Evolutionary conservation across 108 stramenopile genomes (phyloP).

Genomic region (Fragilaria crotonensis): DNA sequence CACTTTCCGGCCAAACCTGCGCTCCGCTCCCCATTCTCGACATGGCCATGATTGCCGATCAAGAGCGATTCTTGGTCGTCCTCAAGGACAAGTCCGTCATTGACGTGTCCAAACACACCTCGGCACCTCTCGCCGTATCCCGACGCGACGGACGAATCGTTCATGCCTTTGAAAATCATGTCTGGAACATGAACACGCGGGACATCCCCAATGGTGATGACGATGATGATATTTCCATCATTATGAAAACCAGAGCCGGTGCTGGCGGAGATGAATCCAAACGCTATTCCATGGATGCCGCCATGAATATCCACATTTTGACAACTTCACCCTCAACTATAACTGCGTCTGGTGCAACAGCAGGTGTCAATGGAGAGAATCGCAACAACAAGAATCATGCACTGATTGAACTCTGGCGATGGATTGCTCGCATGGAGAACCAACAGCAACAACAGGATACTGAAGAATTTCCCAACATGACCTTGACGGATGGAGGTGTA

Average conservation of each 20-base stretch:
- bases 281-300: slow-evolving; percentile 59
- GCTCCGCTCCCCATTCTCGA: background rate
- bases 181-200: background rate
- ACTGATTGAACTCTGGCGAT: slow-evolving; percentile 60
- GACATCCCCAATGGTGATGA: slow-evolving; percentile 16
- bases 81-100: slow-evolving; percentile 35
- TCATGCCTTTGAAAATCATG: slow-evolving; percentile 24
- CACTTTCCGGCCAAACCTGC: background rate
- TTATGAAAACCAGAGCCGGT: slow-evolving; percentile 74
- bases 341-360: too few relatives aligned
- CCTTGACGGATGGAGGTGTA: slow-evolving; percentile 57
- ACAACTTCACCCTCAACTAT: slow-evolving; percentile 19
- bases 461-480: too few relatives aligned
- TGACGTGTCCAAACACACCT: slow-evolving; percentile 34
- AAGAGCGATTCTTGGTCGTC: slow-evolving; percentile 38
- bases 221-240: slow-evolving; percentile 70
- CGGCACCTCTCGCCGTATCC: slow-evolving; percentile 60
- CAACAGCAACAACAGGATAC: background rate
- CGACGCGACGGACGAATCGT: slow-evolving; percentile 64
- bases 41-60: background rate
- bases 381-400: slow-evolving; percentile 9
- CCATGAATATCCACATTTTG: slow-evolving; percentile 41
- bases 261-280: slow-evolving; percentile 35
- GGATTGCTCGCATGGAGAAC: slow-evolving; percentile 67
- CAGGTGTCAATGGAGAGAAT: too few relatives aligned